phyloP scores from a whole-genome alignment of 208 protist genomes.

The Vickermania spadyakhi region DNA sequence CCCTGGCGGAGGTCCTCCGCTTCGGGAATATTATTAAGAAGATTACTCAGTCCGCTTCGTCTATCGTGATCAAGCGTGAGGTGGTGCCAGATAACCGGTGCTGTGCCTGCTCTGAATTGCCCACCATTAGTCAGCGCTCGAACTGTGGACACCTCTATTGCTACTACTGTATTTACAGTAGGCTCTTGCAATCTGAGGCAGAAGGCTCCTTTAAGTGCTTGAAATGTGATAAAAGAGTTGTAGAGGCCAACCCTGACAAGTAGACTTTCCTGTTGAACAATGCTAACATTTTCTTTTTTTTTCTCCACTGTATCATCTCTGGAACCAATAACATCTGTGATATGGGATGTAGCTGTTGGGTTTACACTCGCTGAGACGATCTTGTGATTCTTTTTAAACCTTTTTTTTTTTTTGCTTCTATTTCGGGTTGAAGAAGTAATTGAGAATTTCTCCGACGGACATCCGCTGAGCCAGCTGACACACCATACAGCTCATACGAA shows the following conservation, averaged over 20 bases:
- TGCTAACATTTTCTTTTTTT: too few species aligned
- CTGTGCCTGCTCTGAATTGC: conserved; percentile 58
- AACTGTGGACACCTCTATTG: conserved; percentile 89
- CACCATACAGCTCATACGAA: too few species aligned
- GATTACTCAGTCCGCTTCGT: conserved; percentile 30
- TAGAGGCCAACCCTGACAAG: conserved; percentile 34
- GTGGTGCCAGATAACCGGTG: conserved; percentile 34
- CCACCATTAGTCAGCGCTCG: conserved; percentile 56
- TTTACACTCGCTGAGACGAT: too few species aligned
- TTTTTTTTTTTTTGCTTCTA: too few species aligned
- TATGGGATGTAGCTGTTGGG: too few species aligned
- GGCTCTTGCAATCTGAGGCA: conserved; percentile 42
- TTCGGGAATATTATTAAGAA: conserved; percentile 55
- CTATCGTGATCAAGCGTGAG: conserved; percentile 13
- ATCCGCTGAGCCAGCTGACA: too few species aligned
- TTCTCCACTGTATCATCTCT: too few species aligned
- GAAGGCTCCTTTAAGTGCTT: conserved; percentile 71
- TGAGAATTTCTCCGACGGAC: too few species aligned
- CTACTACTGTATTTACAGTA: conserved; percentile 90
- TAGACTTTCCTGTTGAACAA: too few species aligned
- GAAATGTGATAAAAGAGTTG: conserved; percentile 53
- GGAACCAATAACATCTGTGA: too few species aligned
- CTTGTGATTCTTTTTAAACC: too few species aligned
- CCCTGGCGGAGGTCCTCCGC: conserved; percentile 63
- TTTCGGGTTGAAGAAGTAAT: too few species aligned